Conservation (phyloP, 352 stramenopile genomes). For the Phytopythium vexans region DNA sequence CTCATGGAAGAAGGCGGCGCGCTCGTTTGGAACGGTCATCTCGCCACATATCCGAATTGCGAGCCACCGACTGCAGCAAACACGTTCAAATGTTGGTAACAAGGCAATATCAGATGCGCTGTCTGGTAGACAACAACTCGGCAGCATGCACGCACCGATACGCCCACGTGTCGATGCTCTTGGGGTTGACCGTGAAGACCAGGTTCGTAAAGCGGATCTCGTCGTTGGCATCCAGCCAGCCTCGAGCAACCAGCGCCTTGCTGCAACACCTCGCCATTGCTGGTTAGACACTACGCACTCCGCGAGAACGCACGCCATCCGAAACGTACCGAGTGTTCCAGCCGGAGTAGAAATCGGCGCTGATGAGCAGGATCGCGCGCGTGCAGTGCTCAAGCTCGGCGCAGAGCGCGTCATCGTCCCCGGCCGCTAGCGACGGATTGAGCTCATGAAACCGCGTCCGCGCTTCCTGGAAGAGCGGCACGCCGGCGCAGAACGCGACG, state of each 20-base stretch:
- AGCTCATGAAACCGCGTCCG: slow-evolving; percentile 49
- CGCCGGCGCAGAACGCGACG: slow-evolving; percentile 52
- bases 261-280: slow-evolving; percentile 14
- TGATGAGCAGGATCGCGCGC: slow-evolving; percentile 68
- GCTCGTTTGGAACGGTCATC: slow-evolving; percentile 10
- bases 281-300: background rate
- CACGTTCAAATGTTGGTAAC: background rate
- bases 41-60: slow-evolving; percentile 27
- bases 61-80: slow-evolving; percentile 42
- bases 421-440: slow-evolving; percentile 19
- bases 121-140: too few relatives aligned
- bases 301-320: background rate
- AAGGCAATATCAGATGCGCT: background rate
- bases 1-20: slow-evolving; percentile 31
- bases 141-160: slow-evolving; percentile 40
- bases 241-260: slow-evolving; percentile 49
- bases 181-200: slow-evolving; percentile 73
- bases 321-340: slow-evolving; percentile 67
- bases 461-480: slow-evolving; percentile 51
- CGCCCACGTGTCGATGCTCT: slow-evolving; percentile 87
- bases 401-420: slow-evolving; percentile 5
- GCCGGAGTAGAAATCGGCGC: slow-evolving; percentile 81
- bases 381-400: slow-evolving; percentile 46
- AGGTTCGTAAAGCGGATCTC: slow-evolving; percentile 72
- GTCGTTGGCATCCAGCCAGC: slow-evolving; percentile 27